Base-by-base conservation (phyloP, 345 rosid genomes). In the Gossypium turneri region DNA sequence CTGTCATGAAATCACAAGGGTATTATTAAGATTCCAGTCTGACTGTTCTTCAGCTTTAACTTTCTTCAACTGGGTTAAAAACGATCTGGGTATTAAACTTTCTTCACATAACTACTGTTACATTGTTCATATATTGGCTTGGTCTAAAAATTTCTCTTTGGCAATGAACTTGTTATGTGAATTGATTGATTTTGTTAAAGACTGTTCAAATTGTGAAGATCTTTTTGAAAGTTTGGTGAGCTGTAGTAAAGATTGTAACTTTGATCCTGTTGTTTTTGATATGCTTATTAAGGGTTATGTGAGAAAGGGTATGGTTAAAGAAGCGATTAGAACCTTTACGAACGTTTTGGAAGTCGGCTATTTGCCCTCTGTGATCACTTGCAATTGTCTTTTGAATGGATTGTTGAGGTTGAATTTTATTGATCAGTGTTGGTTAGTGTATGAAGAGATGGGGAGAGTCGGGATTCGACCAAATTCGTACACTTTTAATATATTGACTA, bases 401-500 rank as follows among this genome's bases (percentile, higher is more conserved):
- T 75, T 92, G 82, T 52, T 88, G 86, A 90, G 87, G 66, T 15
- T 83, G 77, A 88, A 91, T 58, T 74, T 55, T 48, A 55, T 81
- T 68, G 82, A 80, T 45, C 79, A 79, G 61, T 94, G 98, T 78
- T 94, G 98, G 98, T 58, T 74, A 72, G 88, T 94, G 71, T 91
- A 94, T 75, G 80, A 77, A 51, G 87, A 79, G 60, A 94, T 94
- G 98, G 82, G 83, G 56, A 80, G 80, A 81, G 75, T 83, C 4
- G 90, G 94, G 48, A 81, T 92, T 74, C 85, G 29, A 55, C 86
- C 93, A 10, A 94, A 92, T 72, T 72, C 90, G 0, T 77, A 85
- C 71, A 94, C 97, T 0, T 92, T 92, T 73, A 94, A 94, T 80
- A 88, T 92, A n/a, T 79, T 94, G 76, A 92, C 92, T 19, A 83